A percentile compares a stretch with the other conserved stretches of the same genome.
Conservation (phyloP, 139 green algal genomes). For the Nannochloris sp. region DNA sequence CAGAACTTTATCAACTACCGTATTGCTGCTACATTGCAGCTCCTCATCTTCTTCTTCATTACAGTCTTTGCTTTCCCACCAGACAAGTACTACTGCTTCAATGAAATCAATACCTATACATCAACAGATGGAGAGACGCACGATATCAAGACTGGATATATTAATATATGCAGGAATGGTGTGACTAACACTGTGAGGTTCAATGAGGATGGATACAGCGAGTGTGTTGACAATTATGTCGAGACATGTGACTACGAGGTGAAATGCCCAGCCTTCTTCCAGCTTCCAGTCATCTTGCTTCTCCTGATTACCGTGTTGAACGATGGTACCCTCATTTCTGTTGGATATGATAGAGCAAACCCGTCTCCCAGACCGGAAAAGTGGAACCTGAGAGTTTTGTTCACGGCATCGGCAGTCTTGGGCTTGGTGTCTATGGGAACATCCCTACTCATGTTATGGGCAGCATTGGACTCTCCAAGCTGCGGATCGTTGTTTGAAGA, state of each 20-base stretch:
- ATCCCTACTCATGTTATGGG: constrained; percentile 67
- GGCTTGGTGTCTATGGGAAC: constrained; percentile 57
- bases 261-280: constrained; percentile 59
- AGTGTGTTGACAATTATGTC: neutral
- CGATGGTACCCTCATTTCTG: constrained; percentile 76
- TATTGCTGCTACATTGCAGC: constrained; percentile 64
- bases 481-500: constrained; percentile 19
- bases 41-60: constrained; percentile 85
- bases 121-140: neutral
- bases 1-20: constrained; percentile 80
- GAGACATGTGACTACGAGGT: neutral
- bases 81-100: constrained; percentile 26
- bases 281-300: constrained; percentile 75
- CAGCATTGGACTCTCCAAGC: constrained; percentile 48
- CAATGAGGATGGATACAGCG: neutral
- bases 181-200: neutral
- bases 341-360: constrained; percentile 75
- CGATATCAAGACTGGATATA: neutral
- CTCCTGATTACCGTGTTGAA: constrained; percentile 90
- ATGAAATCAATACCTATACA: neutral
- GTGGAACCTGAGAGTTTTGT: constrained; percentile 61
- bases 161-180: neutral
- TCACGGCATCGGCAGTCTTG: constrained; percentile 56
- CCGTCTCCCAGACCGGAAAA: constrained; percentile 64
- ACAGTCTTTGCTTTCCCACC: constrained; percentile 61